Evolutionary conservation across 1,139 yeast genomes (phyloP).

Genomic region (Dujonia santamariae): DNA sequence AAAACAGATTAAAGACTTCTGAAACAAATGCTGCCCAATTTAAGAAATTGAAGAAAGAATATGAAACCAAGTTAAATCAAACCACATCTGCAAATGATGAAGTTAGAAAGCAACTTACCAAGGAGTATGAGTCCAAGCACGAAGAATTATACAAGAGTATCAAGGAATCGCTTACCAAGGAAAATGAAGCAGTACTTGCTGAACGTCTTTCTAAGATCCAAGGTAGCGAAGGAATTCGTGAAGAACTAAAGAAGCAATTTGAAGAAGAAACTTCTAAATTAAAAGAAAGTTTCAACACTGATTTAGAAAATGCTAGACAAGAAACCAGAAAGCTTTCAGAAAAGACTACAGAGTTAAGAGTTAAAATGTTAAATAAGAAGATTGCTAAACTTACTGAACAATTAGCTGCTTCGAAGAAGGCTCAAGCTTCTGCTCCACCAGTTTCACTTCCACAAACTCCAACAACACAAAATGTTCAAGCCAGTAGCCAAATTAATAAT

Average conservation of each 20-base stretch:
- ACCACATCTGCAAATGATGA: conserved; percentile 14
- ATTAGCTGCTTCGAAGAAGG: conserved; percentile 15
- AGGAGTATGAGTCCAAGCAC: conserved; percentile 13
- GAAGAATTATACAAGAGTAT: conserved; percentile 9
- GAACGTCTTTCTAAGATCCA: conserved; percentile 11
- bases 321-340: conserved; percentile 31
- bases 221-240: conserved; percentile 10
- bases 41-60: conserved; percentile 5
- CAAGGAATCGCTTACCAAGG: conserved; percentile 8
- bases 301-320: conserved; percentile 30
- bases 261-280: conserved; percentile 23
- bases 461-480: conserved; percentile 7
- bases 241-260: conserved; percentile 14
- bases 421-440: conserved; percentile 5
- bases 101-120: conserved; percentile 11
- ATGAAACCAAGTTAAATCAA: conserved; percentile 7
- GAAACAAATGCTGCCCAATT: conserved; percentile 7
- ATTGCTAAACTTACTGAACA: conserved; percentile 23
- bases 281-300: conserved; percentile 25
- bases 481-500: too few relatives aligned
- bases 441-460: conserved; percentile 7
- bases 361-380: conserved; percentile 43
- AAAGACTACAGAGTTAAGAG: conserved; percentile 39
- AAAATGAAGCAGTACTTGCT: conserved; percentile 8
- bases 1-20: conserved; percentile 7